Base-by-base conservation (phyloP, 192 early-diverging fungal genomes). In the Cetraspora pellucida region DNA sequence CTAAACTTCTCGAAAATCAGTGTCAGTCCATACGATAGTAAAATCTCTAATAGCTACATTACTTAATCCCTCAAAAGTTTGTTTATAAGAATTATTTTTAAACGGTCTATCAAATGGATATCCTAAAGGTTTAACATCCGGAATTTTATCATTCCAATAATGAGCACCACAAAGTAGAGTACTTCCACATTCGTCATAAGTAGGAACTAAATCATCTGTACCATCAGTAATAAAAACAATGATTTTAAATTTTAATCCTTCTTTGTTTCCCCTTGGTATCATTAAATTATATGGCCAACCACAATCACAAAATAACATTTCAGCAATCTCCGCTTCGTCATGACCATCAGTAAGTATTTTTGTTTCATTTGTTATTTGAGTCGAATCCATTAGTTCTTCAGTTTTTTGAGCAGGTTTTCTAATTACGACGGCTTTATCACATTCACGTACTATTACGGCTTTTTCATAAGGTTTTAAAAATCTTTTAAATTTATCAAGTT, bases 1-100 rank as follows among this genome's bases (percentile, higher is more conserved):
- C 1, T 37, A 54, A 13, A 54, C 50, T 19, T 54, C 50, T 19
- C 2, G 50, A n/a, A 54, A 54, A 54, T 54, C 50, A 19, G 13
- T 13, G 19, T 19, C 50, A 37, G 37, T 37, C 37, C 50, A 54
- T 54, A 19, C 19, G 16, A 54, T 54, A 19, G 8, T 19, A 54
- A 54, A 14, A 54, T 54, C 50, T 14, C 50, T 14, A 54, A 54
- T 54, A 54, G 50, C 50, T 11, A 13, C 50, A 54, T 54, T 54
- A 14, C 2, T 19, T 16, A 54, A 54, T 54, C 50, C 50, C 5
- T 10, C 13, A 54, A 54, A 54, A 54, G 50, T 54, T 19, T 54
- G 16, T 54, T 54, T n/a, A 54, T 19, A 54, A 54, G 50, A 54
- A n/a, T 54, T 54, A 54, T 54, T 54, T n/a, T 54, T 54, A n/a